Percentiles rank a stretch among this genome's conserved stretches.
Evolutionary conservation across 371 early-diverging fungal genomes (phyloP).

Genomic region (Syncephalastrum monosporum): DNA sequence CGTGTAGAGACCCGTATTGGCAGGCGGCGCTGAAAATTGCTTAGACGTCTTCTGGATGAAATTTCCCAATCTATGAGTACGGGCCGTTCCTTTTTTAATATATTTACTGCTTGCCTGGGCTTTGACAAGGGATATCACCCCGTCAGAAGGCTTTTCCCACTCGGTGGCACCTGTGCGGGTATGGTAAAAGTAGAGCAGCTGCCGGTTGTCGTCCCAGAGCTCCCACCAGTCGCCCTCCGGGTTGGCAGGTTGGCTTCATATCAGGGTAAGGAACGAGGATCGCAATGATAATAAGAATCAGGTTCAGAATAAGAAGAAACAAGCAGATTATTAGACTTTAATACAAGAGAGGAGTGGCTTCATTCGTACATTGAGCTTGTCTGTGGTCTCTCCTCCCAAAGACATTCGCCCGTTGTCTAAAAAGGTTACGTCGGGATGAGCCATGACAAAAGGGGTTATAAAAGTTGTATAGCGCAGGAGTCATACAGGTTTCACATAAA

Average conservation of each 20-base stretch:
- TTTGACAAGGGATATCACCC: slow-evolving; percentile 74
- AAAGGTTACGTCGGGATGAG: background rate
- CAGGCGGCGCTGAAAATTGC: background rate
- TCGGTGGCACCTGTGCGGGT: slow-evolving; percentile 81
- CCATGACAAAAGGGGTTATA: background rate
- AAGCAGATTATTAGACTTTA: background rate
- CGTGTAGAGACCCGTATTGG: slow-evolving; percentile 2
- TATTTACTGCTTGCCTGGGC: slow-evolving; percentile 49
- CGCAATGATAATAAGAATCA: background rate
- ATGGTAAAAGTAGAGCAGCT: slow-evolving; percentile 89
- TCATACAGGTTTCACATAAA: slow-evolving; percentile 18
- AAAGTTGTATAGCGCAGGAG: background rate
- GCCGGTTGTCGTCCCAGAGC: slow-evolving; percentile 82
- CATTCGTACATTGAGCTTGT: slow-evolving; percentile 12
- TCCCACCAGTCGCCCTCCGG: slow-evolving; percentile 95
- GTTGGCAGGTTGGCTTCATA: slow-evolving; percentile 22
- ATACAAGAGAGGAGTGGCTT: slow-evolving; percentile 5
- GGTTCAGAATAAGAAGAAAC: too few relatives aligned
- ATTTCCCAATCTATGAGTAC: too few relatives aligned
- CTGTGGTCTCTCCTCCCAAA: slow-evolving; percentile 11
- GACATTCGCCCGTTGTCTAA: slow-evolving; percentile 21
- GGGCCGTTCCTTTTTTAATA: too few relatives aligned
- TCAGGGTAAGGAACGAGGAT: background rate
- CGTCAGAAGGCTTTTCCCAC: slow-evolving; percentile 76
- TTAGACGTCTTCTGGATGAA: background rate